phyloP scores from a whole-genome alignment of 2,329 filamentous ascomycete genomes.

The Acrodontium crateriforme region DNA sequence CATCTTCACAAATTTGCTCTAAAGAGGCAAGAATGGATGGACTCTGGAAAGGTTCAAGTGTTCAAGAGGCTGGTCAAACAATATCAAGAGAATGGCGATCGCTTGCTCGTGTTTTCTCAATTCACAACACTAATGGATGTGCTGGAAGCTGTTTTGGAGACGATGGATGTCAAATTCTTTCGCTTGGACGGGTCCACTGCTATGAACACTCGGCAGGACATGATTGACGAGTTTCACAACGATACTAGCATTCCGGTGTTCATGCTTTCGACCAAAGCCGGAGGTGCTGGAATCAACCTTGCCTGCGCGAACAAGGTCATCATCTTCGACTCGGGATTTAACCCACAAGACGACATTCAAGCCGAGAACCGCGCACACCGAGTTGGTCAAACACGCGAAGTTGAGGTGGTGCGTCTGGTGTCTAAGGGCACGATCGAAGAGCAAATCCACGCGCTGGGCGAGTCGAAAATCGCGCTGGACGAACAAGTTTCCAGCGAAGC shows the following conservation, averaged over 20 bases:
- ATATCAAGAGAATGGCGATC: slow-evolving; percentile 70
- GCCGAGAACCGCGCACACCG: slow-evolving; percentile 94
- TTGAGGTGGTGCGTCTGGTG: slow-evolving; percentile 80
- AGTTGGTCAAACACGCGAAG: slow-evolving; percentile 83
- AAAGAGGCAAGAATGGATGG: slow-evolving; percentile 50
- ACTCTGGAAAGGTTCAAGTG: slow-evolving; percentile 66
- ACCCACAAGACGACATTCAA: slow-evolving; percentile 96
- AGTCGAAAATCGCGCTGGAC: slow-evolving; percentile 87
- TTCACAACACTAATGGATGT: slow-evolving; percentile 89
- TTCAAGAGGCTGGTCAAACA: slow-evolving; percentile 58
- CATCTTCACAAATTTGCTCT: slow-evolving; percentile 43
- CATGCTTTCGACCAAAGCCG: slow-evolving; percentile 81
- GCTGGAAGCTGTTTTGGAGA: slow-evolving; percentile 65
- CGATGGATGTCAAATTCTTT: slow-evolving; percentile 59
- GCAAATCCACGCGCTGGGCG: slow-evolving; percentile 77
- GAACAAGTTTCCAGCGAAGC: slow-evolving; percentile 53
- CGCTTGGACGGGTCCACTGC: slow-evolving; percentile 76
- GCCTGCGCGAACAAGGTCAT: slow-evolving; percentile 94
- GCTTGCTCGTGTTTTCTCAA: slow-evolving; percentile 81
- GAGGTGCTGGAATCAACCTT: slow-evolving; percentile 93
- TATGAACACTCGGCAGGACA: slow-evolving; percentile 68
- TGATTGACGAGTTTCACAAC: slow-evolving; percentile 76
- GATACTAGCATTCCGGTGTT: slow-evolving; percentile 74
- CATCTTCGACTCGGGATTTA: slow-evolving; percentile 95
- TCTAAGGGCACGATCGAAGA: slow-evolving; percentile 77